Base-by-base conservation (phyloP, 257 asterid genomes). In the Anisodus acutangulus region DNA sequence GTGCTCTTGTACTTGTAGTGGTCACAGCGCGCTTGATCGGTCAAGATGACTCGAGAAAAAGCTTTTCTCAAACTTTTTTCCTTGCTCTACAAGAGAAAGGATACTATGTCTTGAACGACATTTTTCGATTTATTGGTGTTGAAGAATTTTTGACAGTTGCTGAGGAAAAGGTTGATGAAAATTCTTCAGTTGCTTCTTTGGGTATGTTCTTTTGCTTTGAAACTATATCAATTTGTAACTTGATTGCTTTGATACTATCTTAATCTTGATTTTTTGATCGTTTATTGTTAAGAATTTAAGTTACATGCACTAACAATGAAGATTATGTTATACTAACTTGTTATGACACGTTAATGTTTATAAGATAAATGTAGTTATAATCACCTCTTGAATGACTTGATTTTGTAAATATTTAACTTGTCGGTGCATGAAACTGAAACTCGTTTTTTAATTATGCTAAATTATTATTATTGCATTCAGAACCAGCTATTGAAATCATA, bases 81-180 rank as follows among this genome's bases (percentile, higher is more conserved):
- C 84, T 95, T 81, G 94, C 95, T 8, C 85, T 84, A 84, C 93
- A 92, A 59, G 89, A 84, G 53, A 90, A 9, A 0, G 92, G 93
- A 11, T 93, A 41, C 83, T 93, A 45, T 78, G 93, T 94, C 39
- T 83, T 88, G 90, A 94, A 94, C 47, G 98, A 94, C 45, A 89
- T 91, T 59, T 90, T 92, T 16, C 88, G 83, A 15, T 10, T 84
- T 70, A 9, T 59, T n/a, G 66, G 9, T 10, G 10, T 59, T 2
- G 10, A 16, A 6, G 11, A 59, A 17, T 59, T 26, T 59, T 59
- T 31, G 17, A 16, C 9, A 1, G 66, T 59, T 6, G 10, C 5
- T 16, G 88, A 91, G 43, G 76, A 55, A 15, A 41, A 62, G 17
- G 89, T 82, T 69, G 4, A 86, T 3, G 54, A 37, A 26, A 35